Evolutionary conservation across 768 basidiomycete genomes (phyloP), one percentile per base, ranked within the genome.

Genomic region (Panellus pusillus): DNA sequence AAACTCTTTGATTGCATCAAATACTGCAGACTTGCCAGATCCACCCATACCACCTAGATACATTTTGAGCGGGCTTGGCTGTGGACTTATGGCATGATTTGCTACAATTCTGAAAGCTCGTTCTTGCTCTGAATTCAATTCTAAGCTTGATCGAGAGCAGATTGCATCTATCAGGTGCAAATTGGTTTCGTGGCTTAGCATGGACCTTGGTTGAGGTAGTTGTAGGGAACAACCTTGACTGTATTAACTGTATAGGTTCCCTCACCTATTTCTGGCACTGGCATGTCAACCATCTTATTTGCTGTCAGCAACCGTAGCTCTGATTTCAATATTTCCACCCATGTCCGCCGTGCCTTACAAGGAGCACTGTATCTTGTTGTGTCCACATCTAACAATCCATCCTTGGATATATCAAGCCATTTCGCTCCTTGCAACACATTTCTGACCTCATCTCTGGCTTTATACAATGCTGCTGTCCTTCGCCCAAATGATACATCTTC

Each of bases 21-120:
- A 48, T 0, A 74, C 69, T 24, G 60, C 61, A 0, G 63, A 60
- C 55, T 71, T 72, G 0, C 71, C 70, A 1, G 68, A 68, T 0
- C 72, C 68, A 15, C 63, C 70, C 57, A 69, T 69, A 0, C 72
- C 72, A 8, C 65, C 69, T 0, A 72, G 50, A 47, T 69, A 69
- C 66, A 71, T 68, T 31, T 62, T 67, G 1, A 71, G 28, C 6
- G 65, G 65, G 12, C 53, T 43, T 0, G 43, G 14, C 17, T 54
- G 7, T 17, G 20, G 12, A n/a, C 5, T 17, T 11, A 32, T 39
- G 11, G 53, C 50, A 50, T 68, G 67, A 9, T 64, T 51, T 1
- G 69, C 58, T 13, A 72, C 51, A 18, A 72, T 68, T 0, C 55
- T 24, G 41, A 68, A 73, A 0, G 70, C 72, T 32, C 67, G 40